Evolutionary conservation across 257 asterid species (phyloP).

Genomic region (Solanum etuberosum): DNA sequence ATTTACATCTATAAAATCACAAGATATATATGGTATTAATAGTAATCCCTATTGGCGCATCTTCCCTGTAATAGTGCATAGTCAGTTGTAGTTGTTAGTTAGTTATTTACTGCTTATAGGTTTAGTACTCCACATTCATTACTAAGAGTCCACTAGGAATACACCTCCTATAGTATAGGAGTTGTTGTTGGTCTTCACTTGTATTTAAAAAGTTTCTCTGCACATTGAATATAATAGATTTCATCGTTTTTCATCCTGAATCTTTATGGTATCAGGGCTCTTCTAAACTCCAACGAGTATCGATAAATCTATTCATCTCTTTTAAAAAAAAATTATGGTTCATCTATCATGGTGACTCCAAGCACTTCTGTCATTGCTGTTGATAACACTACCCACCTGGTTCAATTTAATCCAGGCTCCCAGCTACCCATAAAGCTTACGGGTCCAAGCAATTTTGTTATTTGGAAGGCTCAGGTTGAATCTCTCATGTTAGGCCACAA

Average conservation of each 20-base stretch:
- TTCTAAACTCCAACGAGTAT: not conserved
- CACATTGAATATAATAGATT: no score
- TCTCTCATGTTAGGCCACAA: not conserved
- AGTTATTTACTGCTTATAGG: no score
- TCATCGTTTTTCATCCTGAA: not conserved
- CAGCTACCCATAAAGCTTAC: not conserved
- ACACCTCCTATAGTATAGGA: no score
- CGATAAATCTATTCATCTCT: not conserved
- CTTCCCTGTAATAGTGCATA: no score
- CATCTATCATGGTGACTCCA: not conserved
- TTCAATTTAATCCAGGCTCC: not conserved
- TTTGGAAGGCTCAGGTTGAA: not conserved
- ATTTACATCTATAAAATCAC: not conserved
- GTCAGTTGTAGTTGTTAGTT: no score
- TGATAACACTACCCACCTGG: not conserved
- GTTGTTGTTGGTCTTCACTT: no score
- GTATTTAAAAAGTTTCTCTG: no score
- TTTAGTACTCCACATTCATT: no score
- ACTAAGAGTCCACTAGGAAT: no score
- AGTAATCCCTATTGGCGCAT: not conserved
- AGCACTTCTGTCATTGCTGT: not conserved
- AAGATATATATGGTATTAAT: not conserved
- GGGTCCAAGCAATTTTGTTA: not conserved
- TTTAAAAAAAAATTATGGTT: no score
- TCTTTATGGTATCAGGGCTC: not conserved